Percentiles rank a stretch among this genome's conserved stretches.
Evolutionary conservation across 352 stramenopile species (phyloP).

Genomic region (Pythium guiyangense): DNA sequence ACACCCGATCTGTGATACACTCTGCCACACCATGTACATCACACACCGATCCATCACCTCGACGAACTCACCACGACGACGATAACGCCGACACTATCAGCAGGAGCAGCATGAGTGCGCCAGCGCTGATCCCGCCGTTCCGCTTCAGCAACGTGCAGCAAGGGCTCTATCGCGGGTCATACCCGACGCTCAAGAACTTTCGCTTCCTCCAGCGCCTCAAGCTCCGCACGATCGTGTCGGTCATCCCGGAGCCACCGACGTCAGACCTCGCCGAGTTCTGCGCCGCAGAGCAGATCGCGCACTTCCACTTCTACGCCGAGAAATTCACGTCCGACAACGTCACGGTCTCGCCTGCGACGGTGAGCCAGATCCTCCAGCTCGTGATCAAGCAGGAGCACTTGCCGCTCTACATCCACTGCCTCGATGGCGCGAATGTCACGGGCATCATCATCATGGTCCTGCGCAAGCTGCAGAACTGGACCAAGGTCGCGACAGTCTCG

Average conservation of each 20-base stretch:
- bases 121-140: constrained; percentile 83
- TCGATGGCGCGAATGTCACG: constrained; percentile 85
- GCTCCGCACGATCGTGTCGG: constrained; percentile 75
- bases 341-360: constrained; percentile 67
- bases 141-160: constrained; percentile 84
- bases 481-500: constrained; percentile 73
- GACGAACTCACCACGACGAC: not conserved
- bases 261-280: constrained; percentile 77
- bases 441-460: constrained; percentile 87
- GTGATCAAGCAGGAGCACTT: constrained; percentile 72
- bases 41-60: not conserved
- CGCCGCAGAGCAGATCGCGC: constrained; percentile 53
- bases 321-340: constrained; percentile 89
- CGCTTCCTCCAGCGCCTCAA: constrained; percentile 68
- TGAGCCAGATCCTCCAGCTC: constrained; percentile 77
- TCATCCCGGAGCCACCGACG: constrained; percentile 78
- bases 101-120: constrained; percentile 25
- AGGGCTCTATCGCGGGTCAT: constrained; percentile 71
- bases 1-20: not conserved
- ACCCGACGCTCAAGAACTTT: constrained; percentile 87
- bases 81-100: not conserved
- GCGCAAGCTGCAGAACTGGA: constrained; percentile 87
- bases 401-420: constrained; percentile 83
- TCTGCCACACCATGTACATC: not conserved
- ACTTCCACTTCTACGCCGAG: constrained; percentile 79